phyloP scores from a whole-genome alignment of 1,139 yeast genomes.

The Hansenula lynferdii region DNA sequence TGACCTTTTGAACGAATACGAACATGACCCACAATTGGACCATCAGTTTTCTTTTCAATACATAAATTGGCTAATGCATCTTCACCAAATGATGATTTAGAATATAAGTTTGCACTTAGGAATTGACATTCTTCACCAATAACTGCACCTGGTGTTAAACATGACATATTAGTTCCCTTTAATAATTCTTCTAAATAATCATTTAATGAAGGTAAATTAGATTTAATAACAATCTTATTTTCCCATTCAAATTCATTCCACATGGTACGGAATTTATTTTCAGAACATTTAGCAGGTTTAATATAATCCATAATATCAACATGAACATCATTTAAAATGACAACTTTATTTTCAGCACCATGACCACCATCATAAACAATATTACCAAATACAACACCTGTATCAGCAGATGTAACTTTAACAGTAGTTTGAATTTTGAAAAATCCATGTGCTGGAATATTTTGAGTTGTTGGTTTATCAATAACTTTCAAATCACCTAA shows the following conservation, averaged over 20 bases:
- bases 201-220: conserved; percentile 62
- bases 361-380: conserved; percentile 96
- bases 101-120: conserved; percentile 89
- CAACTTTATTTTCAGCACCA: conserved; percentile 85
- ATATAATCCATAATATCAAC: conserved; percentile 97
- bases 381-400: conserved; percentile 96
- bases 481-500: conserved; percentile 94
- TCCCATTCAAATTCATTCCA: conserved; percentile 99
- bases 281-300: conserved; percentile 88
- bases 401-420: conserved; percentile 95
- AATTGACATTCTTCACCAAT: conserved; percentile 88
- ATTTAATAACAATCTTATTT: conserved; percentile 88
- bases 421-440: conserved; percentile 84
- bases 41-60: conserved; percentile 73
- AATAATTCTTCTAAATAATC: conserved; percentile 76
- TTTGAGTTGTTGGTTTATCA: conserved; percentile 89
- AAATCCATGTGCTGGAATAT: conserved; percentile 95
- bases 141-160: conserved; percentile 88
- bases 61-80: conserved; percentile 96
- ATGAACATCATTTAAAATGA: conserved; percentile 90
- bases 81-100: conserved; percentile 93
- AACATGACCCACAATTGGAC: conserved; percentile 88
- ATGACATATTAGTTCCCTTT: conserved; percentile 88
- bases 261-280: conserved; percentile 90
- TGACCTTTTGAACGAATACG: conserved; percentile 98